phyloP scores from a whole-genome alignment of 371 early-diverging fungal species.

The Rhizopus delemar region DNA sequence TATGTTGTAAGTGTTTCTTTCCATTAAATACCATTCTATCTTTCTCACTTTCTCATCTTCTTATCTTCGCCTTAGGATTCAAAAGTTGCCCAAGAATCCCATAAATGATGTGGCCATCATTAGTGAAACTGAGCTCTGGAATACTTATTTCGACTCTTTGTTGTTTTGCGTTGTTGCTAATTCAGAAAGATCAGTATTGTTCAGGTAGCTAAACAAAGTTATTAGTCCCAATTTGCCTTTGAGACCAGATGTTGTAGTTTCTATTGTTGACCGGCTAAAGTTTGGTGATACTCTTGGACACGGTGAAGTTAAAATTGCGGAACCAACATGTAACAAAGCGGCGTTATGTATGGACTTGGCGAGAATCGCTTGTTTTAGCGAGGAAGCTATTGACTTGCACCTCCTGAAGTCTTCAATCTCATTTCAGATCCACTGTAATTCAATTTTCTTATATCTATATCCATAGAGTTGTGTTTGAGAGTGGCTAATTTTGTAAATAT shows the following conservation, averaged over 20 bases:
- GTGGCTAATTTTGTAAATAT: slow-evolving; percentile 10
- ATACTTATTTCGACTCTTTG: slow-evolving; percentile 31
- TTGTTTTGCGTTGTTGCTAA: slow-evolving; percentile 28
- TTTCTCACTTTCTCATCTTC: too few species aligned
- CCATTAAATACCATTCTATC: too few species aligned
- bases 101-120: slow-evolving; percentile 19
- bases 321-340: slow-evolving; percentile 16
- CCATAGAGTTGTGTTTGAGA: slow-evolving; percentile 5
- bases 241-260: slow-evolving; percentile 23
- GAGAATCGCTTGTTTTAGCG: slow-evolving; percentile 23
- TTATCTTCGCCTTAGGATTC: not conserved
- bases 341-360: slow-evolving; percentile 23
- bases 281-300: slow-evolving; percentile 10
- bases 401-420: slow-evolving; percentile 17
- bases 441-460: not conserved
- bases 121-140: slow-evolving; percentile 33
- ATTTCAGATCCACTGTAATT: slow-evolving; percentile 13
- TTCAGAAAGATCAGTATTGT: slow-evolving; percentile 25
- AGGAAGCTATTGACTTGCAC: slow-evolving; percentile 15
- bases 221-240: slow-evolving; percentile 16
- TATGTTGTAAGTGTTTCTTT: slow-evolving; percentile 4
- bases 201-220: slow-evolving; percentile 27
- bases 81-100: slow-evolving; percentile 19
- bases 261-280: slow-evolving; percentile 13
- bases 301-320: slow-evolving; percentile 4